phyloP scores from a whole-genome alignment of 306 rosid genomes.

The Coriaria nepalensis region DNA sequence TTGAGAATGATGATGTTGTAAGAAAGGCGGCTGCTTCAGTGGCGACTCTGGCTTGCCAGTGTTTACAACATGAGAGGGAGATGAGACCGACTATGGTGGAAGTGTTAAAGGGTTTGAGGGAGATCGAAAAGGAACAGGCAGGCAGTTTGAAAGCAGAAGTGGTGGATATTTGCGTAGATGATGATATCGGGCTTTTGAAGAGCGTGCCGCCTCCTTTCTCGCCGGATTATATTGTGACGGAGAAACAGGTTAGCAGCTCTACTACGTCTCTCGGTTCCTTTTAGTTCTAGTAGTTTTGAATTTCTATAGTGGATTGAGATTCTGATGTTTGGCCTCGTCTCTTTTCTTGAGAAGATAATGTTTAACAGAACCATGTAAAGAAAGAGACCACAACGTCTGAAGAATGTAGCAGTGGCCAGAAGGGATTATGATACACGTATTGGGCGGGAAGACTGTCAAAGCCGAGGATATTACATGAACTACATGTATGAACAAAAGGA shows the following conservation, averaged over 20 bases:
- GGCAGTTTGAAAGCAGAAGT: constrained; percentile 20
- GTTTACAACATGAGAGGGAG: constrained; percentile 73
- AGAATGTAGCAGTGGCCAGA: no score
- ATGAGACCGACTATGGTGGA: constrained; percentile 84
- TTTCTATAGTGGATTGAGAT: no score
- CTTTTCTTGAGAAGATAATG: background rate
- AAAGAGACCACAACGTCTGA: no score
- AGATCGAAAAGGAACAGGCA: constrained; percentile 32
- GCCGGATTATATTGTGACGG: constrained; percentile 38
- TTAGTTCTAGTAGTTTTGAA: no score
- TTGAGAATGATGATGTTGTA: constrained; percentile 22
- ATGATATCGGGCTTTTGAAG: constrained; percentile 44
- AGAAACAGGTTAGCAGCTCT: constrained; percentile 62
- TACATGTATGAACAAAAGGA: no score
- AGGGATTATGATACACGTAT: no score
- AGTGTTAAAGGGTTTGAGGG: constrained; percentile 40
- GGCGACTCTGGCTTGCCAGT: constrained; percentile 68
- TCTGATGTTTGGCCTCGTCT: constrained; percentile 3
- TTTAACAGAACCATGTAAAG: no score
- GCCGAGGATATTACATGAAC: no score
- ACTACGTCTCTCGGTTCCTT: constrained; percentile 36
- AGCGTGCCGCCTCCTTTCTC: constrained; percentile 36
- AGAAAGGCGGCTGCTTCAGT: constrained; percentile 42
- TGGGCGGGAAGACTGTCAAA: no score
- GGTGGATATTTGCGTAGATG: constrained; percentile 27